Evolutionary conservation across 2,329 filamentous ascomycete genomes (phyloP), one percentile per base, ranked within the genome.

Genomic region (Paecilomyces dactylethromorphus): DNA sequence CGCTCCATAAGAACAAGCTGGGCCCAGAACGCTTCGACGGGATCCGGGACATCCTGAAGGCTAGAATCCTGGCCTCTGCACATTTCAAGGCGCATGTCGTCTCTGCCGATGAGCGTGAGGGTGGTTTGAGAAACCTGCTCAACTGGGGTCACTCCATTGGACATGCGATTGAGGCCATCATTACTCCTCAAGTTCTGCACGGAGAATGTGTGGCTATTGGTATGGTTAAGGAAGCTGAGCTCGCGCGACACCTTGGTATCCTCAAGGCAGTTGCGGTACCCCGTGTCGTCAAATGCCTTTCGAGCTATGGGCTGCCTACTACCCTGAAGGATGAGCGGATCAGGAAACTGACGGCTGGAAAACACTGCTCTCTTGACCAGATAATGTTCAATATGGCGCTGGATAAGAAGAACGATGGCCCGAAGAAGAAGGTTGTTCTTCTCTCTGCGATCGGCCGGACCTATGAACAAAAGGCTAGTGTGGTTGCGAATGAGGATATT

Each of bases 111-210:
- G 94, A 99, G 78, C 87, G 92, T 64, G 94, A 99, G 76, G 92
- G 92, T 24, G 94, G 94, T 12, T 79, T 99, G 59, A 87, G 94
- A 62, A 99, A 99, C 73, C 82, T 99, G 57, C 82, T 99, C 61
- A 99, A 99, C 75, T 97, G 97, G 76, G 94, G 94, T 32, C 94
- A 99, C 73, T 97, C 94, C 0, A 97, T 99, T 65, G 94, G 94
- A 13, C 94, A 99, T 75, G 94, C 94, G 18, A 92, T 93, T 67
- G 94, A 99, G 77, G 94, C 94, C 29, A 92, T 99, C 53, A 82
- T 97, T 50, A 96, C 95, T 0, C 94, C 94, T 0, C 93, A 99
- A 74, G 87, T 99, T 39, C 84, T 99, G 6, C 94, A 99, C 69
- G 94, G 94, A 61, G 94, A 99, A 73, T 92, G 90, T 63, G 93